Base-by-base conservation (phyloP, 2,329 filamentous ascomycete genomes). In the Penicillium nordicum region DNA sequence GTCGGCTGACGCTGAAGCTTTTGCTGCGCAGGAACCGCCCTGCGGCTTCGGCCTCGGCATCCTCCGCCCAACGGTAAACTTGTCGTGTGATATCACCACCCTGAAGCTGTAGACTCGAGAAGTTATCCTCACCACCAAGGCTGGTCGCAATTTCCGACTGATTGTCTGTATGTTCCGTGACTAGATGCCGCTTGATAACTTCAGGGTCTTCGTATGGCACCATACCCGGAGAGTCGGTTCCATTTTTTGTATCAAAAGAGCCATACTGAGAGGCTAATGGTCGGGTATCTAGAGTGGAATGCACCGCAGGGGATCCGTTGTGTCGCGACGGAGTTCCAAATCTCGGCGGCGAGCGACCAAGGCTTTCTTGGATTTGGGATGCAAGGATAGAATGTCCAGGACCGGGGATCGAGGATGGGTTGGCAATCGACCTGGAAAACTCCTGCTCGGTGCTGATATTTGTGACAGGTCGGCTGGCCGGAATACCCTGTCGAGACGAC, bases 51-150 rank as follows among this genome's bases (percentile, higher is more conserved):
- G 85, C 80, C 69, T 95, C 87, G 50, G 89, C 89, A 71, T 95
- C 90, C 73, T 97, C 92, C 6, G 92, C 91, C 90, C 95, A 99
- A 66, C 90, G 88, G 79, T 99, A 99, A 66, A 99, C 96, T 53
- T 93, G 90, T 58, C 94, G 83, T 25, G 93, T 97, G 55, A 97
- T 88, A 72, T 99, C 94, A 61, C 94, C 94, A 58, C 94, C 94
- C 72, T 97, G 95, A 45, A 99, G 79, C 70, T 88, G 87, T 71
- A 99, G 76, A 75, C 94, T 97, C 30, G 92, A 97, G 72, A 99
- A 99, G 68, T 96, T 90, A 57, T 94, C 89, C 6, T 88, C 85
- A 59, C 85, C 82, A 16, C 67, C 67, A 44, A 64, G 30, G 41
- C 64, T 69, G 25, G 76, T 65, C 67, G 75, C 68, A 63, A 70